Percentiles rank a stretch among this genome's conserved stretches.
phyloP scores from a whole-genome alignment of 345 rosid genomes.

The Citrus unshiu region DNA sequence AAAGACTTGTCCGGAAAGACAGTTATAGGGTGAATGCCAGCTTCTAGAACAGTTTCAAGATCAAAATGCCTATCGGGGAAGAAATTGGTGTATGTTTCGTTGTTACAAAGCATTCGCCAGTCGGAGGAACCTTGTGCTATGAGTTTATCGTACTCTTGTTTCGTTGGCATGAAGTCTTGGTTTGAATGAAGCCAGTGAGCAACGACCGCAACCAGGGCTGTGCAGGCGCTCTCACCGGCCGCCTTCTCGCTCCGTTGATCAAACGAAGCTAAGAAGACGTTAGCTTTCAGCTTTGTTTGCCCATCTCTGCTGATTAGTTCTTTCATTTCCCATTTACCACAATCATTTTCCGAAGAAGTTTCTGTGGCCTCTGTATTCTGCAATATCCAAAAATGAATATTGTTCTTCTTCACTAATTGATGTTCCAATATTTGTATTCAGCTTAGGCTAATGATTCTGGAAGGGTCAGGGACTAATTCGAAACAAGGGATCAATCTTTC shows the following conservation, averaged over 20 bases:
- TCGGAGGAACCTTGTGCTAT: constrained; percentile 31
- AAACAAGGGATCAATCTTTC: background rate
- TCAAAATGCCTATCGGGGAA: constrained; percentile 41
- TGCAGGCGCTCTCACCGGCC: constrained; percentile 36
- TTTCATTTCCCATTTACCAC: constrained; percentile 27
- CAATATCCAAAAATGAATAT: background rate
- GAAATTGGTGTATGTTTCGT: background rate
- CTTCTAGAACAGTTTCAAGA: constrained; percentile 34
- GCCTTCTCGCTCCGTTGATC: constrained; percentile 39
- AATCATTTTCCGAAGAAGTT: background rate
- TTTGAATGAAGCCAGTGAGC: constrained; percentile 34
- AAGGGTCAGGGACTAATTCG: background rate
- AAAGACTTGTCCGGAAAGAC: constrained; percentile 32
- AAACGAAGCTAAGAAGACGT: constrained; percentile 36
- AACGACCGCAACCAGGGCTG: constrained; percentile 23
- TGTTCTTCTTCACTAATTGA: background rate
- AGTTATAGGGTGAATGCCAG: constrained; percentile 30
- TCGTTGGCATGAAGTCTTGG: constrained; percentile 19
- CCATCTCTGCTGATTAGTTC: constrained; percentile 39
- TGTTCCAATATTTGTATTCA: too few relatives aligned
- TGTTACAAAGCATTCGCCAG: constrained; percentile 30
- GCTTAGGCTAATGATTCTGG: too few relatives aligned
- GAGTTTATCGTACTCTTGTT: constrained; percentile 25
- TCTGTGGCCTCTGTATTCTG: background rate
- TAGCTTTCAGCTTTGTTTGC: constrained; percentile 27